phyloP scores from a whole-genome alignment of 1,284 basidiomycete species.

The Tilletiaria anomala region DNA sequence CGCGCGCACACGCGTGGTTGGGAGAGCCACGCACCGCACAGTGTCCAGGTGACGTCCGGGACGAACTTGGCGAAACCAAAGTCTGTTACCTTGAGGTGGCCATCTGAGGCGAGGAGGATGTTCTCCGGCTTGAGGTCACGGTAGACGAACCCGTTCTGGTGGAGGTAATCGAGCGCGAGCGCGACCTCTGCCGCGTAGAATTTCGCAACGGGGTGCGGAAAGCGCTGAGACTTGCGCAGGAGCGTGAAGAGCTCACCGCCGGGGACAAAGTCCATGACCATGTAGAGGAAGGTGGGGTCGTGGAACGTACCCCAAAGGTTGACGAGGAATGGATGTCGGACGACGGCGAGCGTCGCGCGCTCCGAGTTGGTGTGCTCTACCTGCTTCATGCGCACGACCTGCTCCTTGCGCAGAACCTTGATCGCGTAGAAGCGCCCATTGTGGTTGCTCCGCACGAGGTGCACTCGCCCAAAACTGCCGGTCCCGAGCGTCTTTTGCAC shows the following conservation, averaged over 20 bases:
- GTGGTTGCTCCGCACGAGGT: slow-evolving; percentile 30
- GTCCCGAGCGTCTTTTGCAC: slow-evolving; percentile 35
- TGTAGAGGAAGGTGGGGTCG: slow-evolving; percentile 82
- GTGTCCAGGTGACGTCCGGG: slow-evolving; percentile 82
- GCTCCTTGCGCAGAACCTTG: slow-evolving; percentile 47
- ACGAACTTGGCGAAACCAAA: slow-evolving; percentile 94
- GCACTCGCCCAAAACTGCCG: slow-evolving; percentile 35
- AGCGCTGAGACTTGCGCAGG: slow-evolving; percentile 51
- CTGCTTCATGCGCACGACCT: slow-evolving; percentile 89
- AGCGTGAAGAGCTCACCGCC: slow-evolving; percentile 81
- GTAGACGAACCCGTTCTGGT: slow-evolving; percentile 82
- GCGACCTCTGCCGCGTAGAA: slow-evolving; percentile 98
- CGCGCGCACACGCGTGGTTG: background rate
- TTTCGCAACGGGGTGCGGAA: slow-evolving; percentile 95
- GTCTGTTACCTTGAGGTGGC: slow-evolving; percentile 95
- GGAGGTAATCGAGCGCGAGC: slow-evolving; percentile 81
- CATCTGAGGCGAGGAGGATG: slow-evolving; percentile 78
- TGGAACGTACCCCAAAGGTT: slow-evolving; percentile 98
- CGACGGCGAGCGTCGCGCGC: slow-evolving; percentile 70
- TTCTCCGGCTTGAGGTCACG: slow-evolving; percentile 97
- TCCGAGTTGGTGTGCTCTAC: slow-evolving; percentile 96
- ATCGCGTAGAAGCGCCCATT: slow-evolving; percentile 38
- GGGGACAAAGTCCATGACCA: slow-evolving; percentile 99
- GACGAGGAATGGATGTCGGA: slow-evolving; percentile 90
- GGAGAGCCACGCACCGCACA: slow-evolving; percentile 50